phyloP scores from a whole-genome alignment of 2,329 filamentous ascomycete genomes.

The Fusarium acutatum region DNA sequence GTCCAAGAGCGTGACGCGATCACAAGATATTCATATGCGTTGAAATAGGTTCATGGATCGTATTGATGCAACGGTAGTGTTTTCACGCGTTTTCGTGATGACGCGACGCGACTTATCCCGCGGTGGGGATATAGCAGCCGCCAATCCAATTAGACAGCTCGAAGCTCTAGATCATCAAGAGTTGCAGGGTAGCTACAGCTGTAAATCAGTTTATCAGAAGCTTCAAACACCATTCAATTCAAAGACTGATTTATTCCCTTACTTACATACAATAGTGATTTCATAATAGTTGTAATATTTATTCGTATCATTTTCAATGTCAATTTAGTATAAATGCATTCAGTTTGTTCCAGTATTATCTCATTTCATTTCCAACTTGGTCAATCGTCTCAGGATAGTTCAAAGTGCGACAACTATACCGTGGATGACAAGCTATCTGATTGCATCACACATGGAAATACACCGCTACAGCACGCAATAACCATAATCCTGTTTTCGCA shows the following conservation, averaged over 20 bases:
- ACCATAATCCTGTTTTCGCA: slow-evolving; percentile 12
- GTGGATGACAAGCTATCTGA: no score
- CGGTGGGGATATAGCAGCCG: neutral
- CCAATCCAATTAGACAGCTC: neutral
- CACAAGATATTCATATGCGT: no score
- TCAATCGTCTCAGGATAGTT: no score
- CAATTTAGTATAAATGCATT: no score
- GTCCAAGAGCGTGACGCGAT: rapidly evolving
- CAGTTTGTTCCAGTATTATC: no score
- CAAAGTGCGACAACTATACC: neutral
- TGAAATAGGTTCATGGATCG: no score
- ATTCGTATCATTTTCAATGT: no score
- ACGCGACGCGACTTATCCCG: neutral
- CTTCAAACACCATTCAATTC: neutral
- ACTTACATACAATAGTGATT: no score
- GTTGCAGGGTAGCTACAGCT: neutral
- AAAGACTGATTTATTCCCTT: neutral
- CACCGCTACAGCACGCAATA: neutral
- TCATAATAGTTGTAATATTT: no score
- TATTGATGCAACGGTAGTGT: neutral
- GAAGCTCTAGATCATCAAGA: rapidly evolving
- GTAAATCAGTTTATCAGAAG: neutral
- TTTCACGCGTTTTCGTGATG: neutral
- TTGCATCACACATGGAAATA: no score
- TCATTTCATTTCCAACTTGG: no score